Conservation (phyloP, 208 protist species). For the Trypanosoma avium region DNA sequence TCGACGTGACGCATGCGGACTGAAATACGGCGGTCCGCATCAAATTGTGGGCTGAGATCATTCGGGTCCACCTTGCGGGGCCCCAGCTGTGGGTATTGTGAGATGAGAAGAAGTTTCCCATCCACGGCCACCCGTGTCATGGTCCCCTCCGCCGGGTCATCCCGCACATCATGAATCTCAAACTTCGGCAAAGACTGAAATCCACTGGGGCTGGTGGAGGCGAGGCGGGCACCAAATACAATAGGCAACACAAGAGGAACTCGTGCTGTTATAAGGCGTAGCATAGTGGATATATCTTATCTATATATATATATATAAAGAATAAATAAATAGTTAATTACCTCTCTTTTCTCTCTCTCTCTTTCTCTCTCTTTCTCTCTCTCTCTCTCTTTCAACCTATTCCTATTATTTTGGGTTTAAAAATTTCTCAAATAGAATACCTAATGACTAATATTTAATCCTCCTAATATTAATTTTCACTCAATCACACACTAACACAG, state of each 20-base stretch:
- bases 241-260: constrained; percentile 4
- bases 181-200: constrained; percentile 65
- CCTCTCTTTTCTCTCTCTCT: constrained; percentile 6
- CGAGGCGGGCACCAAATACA: constrained; percentile 16
- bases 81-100: constrained; percentile 87
- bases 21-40: constrained; percentile 71
- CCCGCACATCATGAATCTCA: constrained; percentile 85
- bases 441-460: no score
- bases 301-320: no score
- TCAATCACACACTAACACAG: no score
- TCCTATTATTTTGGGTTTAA: not conserved
- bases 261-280: no score
- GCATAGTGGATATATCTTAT: no score
- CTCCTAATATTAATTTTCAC: no score
- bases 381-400: not conserved
- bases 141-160: constrained; percentile 64
- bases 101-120: constrained; percentile 71
- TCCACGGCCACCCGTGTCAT: constrained; percentile 83
- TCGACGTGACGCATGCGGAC: constrained; percentile 79
- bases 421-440: no score
- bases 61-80: constrained; percentile 84
- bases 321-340: constrained; percentile 19
- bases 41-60: constrained; percentile 84
- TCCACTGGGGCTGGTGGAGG: constrained; percentile 22
- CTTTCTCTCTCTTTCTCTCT: constrained; percentile 21